Percentiles rank a stretch among this genome's conserved stretches.
These are phyloP conservation scores for Mucor indicus DNA, from an alignment of 371 early-diverging fungal species.

Conservation along the genomic window DNA sequence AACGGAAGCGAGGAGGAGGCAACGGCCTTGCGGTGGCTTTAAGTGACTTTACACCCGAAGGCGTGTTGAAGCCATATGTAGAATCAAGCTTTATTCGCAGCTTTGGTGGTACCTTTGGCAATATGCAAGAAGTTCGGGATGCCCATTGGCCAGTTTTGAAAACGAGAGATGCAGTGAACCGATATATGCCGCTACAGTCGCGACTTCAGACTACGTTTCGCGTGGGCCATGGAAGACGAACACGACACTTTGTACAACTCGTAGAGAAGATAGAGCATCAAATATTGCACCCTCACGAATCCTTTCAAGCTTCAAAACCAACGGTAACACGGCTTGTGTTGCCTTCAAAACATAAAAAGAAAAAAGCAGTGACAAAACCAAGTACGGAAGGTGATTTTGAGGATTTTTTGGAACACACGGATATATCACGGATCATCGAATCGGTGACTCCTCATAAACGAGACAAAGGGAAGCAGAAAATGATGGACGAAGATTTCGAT, in stretches of 20 bases:
- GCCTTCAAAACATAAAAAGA: no score
- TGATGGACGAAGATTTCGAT: neutral
- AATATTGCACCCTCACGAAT: slow-evolving; percentile 17
- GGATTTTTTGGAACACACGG: no score
- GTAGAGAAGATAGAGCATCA: slow-evolving; percentile 34
- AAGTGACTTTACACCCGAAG: slow-evolving; percentile 3
- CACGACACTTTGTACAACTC: slow-evolving; percentile 13
- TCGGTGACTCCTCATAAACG: no score
- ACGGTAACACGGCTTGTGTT: neutral
- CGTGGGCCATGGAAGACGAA: slow-evolving; percentile 30
- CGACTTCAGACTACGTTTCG: neutral
- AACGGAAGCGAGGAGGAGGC: neutral
- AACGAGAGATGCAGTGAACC: neutral
- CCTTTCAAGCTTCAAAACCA: neutral
- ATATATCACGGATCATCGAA: no score
- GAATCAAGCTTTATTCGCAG: neutral
- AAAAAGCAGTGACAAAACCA: neutral
- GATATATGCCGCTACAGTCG: slow-evolving; percentile 21
- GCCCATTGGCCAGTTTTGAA: slow-evolving; percentile 20
- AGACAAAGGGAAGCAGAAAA: neutral
- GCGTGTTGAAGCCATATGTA: neutral
- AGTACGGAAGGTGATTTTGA: neutral
- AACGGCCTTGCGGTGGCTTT: no score
- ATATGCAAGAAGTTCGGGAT: slow-evolving; percentile 10
- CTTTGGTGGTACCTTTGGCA: neutral